Percentiles rank a stretch among this genome's conserved stretches.
phyloP scores from a whole-genome alignment of 2,329 filamentous ascomycete species.

The Microascus cirrosus region DNA sequence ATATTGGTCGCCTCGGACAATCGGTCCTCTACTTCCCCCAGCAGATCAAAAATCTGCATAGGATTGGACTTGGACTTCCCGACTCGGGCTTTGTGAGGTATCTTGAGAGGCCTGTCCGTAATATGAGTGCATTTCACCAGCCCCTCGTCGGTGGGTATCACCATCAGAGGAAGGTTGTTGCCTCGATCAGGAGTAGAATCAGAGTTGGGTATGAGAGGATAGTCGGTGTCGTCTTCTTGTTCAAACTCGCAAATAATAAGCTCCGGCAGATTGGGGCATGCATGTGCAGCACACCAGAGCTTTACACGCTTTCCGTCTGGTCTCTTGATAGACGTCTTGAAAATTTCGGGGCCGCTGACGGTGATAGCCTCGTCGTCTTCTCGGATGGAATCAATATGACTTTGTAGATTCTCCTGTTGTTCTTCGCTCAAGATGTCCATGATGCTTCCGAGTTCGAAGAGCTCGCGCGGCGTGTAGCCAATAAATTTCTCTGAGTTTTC shows the following conservation, averaged over 20 bases:
- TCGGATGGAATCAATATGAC: constrained; percentile 79
- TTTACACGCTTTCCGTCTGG: constrained; percentile 49
- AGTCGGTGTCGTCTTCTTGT: constrained; percentile 61
- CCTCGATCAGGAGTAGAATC: background rate
- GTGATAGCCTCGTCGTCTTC: constrained; percentile 70
- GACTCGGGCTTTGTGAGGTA: constrained; percentile 64
- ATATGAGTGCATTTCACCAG: constrained; percentile 65
- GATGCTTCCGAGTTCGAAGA: constrained; percentile 67
- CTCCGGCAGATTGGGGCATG: constrained; percentile 55
- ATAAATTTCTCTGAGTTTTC: constrained; percentile 70
- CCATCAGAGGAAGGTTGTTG: constrained; percentile 61
- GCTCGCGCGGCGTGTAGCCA: constrained; percentile 63
- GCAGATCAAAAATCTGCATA: constrained; percentile 85
- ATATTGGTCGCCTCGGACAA: constrained; percentile 61
- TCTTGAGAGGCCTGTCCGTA: constrained; percentile 64
- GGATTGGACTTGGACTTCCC: constrained; percentile 67
- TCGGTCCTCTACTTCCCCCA: constrained; percentile 86
- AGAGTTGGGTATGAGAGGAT: constrained; percentile 50
- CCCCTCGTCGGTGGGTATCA: constrained; percentile 64
- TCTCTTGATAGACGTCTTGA: constrained; percentile 61
- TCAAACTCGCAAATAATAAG: constrained; percentile 84
- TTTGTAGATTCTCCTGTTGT: constrained; percentile 70
- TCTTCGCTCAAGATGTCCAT: constrained; percentile 77
- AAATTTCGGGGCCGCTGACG: constrained; percentile 73
- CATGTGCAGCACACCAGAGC: constrained; percentile 81